Percentiles rank a stretch among this genome's conserved stretches.
These are phyloP conservation scores for Mimosa pudica DNA, from an alignment of 306 rosid species.

Conservation along the genomic window DNA sequence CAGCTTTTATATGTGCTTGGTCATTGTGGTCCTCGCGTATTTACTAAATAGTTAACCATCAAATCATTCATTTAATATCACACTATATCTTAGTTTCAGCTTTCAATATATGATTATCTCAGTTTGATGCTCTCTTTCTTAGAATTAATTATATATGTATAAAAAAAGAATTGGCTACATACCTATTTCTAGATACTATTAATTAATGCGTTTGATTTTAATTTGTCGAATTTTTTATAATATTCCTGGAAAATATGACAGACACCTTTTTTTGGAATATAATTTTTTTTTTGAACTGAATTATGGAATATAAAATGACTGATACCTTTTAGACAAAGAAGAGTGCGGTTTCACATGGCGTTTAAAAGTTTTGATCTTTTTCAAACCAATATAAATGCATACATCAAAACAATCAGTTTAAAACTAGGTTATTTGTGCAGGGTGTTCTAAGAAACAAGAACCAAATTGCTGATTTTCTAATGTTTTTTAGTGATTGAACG, in stretches of 20 bases:
- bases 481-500: background rate
- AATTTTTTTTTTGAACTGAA: too few species aligned
- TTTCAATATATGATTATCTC: background rate
- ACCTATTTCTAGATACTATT: background rate
- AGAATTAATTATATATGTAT: background rate
- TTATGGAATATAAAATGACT: too few species aligned
- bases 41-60: background rate
- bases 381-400: background rate
- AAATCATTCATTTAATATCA: background rate
- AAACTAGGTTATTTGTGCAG: conserved; percentile 10
- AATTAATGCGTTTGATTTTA: background rate
- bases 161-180: background rate
- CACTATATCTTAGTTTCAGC: background rate
- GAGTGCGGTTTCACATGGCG: too few species aligned
- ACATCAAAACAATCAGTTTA: background rate
- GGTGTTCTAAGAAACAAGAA: background rate
- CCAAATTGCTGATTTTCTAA: conserved; percentile 12
- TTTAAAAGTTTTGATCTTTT: background rate
- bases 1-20: background rate
- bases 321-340: background rate
- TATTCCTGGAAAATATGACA: background rate
- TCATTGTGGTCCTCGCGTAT: background rate
- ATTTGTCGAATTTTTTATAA: background rate
- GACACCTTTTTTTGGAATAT: too few species aligned
- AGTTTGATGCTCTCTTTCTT: background rate